These are phyloP conservation scores for Delonix regia DNA, from an alignment of 306 rosid species.

Conservation along the genomic window DNA sequence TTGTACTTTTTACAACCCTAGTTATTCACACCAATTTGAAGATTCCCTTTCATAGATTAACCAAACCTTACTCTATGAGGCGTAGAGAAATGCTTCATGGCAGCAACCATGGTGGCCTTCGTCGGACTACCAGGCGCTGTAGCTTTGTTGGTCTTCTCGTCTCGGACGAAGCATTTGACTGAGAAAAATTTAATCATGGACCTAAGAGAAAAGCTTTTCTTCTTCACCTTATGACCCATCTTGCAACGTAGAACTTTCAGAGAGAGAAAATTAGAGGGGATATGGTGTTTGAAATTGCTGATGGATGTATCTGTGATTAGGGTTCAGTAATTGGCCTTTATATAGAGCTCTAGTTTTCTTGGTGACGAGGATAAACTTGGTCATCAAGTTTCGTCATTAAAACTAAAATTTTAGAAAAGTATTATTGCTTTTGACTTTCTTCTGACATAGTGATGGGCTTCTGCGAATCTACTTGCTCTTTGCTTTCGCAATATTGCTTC, in stretches of 20 bases:
- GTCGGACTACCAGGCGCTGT: conserved; percentile 24
- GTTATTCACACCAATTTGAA: too few relatives aligned
- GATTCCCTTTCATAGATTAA: background rate
- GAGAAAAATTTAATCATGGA: conserved; percentile 12
- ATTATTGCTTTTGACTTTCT: conserved; percentile 2
- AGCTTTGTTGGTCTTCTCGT: conserved; percentile 25
- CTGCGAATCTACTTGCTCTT: background rate
- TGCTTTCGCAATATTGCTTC: too few relatives aligned
- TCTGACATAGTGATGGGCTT: background rate
- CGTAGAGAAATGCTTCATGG: conserved; percentile 57
- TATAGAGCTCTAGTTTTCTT: conserved; percentile 25
- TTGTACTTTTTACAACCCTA: too few relatives aligned
- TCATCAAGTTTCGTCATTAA: background rate
- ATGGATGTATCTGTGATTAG: background rate
- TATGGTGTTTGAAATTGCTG: background rate
- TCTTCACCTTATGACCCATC: conserved; percentile 31
- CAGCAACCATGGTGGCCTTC: conserved; percentile 52
- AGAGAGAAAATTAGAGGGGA: too few relatives aligned
- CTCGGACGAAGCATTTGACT: conserved; percentile 17
- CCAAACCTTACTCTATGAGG: conserved; percentile 42
- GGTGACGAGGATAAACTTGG: conserved; percentile 26
- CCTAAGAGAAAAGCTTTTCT: background rate
- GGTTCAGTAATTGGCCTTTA: background rate
- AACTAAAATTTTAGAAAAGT: background rate
- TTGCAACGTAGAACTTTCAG: too few relatives aligned